Evolutionary conservation across 441 rosid genomes (phyloP).

Genomic region (Gossypium schwendimanii): DNA sequence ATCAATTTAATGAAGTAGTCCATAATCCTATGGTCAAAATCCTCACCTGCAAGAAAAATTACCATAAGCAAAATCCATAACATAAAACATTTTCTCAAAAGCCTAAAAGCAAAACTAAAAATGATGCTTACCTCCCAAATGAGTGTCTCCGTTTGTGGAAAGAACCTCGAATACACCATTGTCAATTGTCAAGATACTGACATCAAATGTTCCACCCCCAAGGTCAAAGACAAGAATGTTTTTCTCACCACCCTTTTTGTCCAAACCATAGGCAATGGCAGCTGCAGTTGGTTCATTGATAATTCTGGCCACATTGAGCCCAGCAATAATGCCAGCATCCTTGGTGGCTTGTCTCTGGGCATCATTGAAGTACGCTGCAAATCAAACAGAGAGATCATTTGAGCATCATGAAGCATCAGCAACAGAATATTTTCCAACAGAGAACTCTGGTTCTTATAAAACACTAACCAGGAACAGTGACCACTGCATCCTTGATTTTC

Average conservation of each 20-base stretch:
- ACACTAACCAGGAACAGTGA: slow-evolving; percentile 84
- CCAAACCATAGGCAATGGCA: slow-evolving; percentile 91
- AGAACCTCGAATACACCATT: slow-evolving; percentile 86
- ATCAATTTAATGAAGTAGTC: slow-evolving; percentile 88
- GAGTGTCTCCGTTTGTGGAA: slow-evolving; percentile 81
- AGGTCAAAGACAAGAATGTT: slow-evolving; percentile 94
- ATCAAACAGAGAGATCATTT: slow-evolving; percentile 2
- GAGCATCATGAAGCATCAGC: neutral
- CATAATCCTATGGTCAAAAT: slow-evolving; percentile 86
- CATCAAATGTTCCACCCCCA: slow-evolving; percentile 96
- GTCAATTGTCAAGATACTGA: slow-evolving; percentile 81
- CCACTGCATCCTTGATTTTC: slow-evolving; percentile 95
- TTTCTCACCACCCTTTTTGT: slow-evolving; percentile 89
- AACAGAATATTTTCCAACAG: neutral
- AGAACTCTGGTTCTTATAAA: neutral
- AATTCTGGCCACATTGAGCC: slow-evolving; percentile 90
- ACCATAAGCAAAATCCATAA: slow-evolving; percentile 8
- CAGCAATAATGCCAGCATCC: slow-evolving; percentile 94
- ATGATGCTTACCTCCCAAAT: slow-evolving; percentile 65
- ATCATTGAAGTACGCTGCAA: slow-evolving; percentile 78
- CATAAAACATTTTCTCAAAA: neutral
- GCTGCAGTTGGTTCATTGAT: slow-evolving; percentile 94
- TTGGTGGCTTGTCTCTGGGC: slow-evolving; percentile 98
- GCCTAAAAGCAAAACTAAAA: neutral
- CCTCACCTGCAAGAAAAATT: slow-evolving; percentile 55